phyloP scores from a whole-genome alignment of 2,329 filamentous ascomycete species.

The Pestalotiopsis sp. region DNA sequence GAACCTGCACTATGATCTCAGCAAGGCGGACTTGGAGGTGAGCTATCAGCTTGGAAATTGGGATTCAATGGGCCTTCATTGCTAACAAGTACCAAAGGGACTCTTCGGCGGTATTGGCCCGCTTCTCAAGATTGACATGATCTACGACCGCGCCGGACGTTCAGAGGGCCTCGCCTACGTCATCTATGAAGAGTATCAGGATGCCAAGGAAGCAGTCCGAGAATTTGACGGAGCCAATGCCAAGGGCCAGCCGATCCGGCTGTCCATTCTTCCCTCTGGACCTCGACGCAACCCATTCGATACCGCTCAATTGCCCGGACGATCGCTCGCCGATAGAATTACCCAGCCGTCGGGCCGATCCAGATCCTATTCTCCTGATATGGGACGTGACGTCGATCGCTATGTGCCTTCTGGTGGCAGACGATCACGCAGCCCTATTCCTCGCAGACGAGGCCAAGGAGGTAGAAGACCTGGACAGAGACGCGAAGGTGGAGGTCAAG shows the following conservation, averaged over 20 bases:
- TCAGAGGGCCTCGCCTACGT: slow-evolving; percentile 85
- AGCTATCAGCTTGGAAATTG: slow-evolving; percentile 17
- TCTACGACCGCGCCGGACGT: slow-evolving; percentile 86
- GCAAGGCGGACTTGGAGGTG: slow-evolving; percentile 81
- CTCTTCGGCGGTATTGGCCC: slow-evolving; percentile 80
- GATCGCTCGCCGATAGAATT: slow-evolving; percentile 64
- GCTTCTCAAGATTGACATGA: slow-evolving; percentile 68
- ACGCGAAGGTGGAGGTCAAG: slow-evolving; percentile 43
- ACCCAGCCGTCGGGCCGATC: slow-evolving; percentile 59
- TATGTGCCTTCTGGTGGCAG: slow-evolving; percentile 68
- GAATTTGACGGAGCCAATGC: slow-evolving; percentile 92
- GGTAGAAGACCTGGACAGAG: slow-evolving; percentile 46
- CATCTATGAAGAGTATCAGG: slow-evolving; percentile 71
- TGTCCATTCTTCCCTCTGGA: slow-evolving; percentile 65
- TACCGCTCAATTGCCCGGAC: slow-evolving; percentile 55
- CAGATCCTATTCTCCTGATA: slow-evolving; percentile 63
- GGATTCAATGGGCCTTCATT: not conserved
- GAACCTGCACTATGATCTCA: slow-evolving; percentile 91
- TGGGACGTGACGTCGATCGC: slow-evolving; percentile 73
- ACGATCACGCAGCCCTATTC: slow-evolving; percentile 63
- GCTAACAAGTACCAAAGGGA: slow-evolving; percentile 56
- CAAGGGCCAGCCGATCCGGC: slow-evolving; percentile 80
- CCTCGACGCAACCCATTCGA: slow-evolving; percentile 60
- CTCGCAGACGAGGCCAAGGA: slow-evolving; percentile 48
- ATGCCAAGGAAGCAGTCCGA: slow-evolving; percentile 74